phyloP scores from a whole-genome alignment of 2,329 filamentous ascomycete species.

The Lachnellula subtilissima region DNA sequence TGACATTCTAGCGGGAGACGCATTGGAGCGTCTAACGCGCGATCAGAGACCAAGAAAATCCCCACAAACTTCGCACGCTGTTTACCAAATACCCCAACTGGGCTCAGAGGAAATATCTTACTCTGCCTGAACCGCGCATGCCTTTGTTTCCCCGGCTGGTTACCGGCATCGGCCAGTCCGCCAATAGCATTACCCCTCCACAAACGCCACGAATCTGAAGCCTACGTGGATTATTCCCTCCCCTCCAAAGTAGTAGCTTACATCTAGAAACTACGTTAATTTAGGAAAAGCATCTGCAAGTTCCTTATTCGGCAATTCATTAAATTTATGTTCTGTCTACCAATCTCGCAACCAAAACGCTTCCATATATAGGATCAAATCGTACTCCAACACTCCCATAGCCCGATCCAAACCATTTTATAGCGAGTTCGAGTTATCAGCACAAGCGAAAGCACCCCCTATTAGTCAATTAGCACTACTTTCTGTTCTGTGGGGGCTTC shows the following conservation, averaged over 20 bases:
- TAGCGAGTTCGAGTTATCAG: slow-evolving; percentile 36
- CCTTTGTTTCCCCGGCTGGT: no score
- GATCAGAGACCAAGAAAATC: not conserved
- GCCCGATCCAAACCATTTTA: not conserved
- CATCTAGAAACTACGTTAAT: no score
- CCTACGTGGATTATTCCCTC: no score
- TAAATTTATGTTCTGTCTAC: not conserved
- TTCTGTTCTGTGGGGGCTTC: not conserved
- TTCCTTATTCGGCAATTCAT: not conserved
- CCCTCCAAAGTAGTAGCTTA: no score
- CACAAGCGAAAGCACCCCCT: slow-evolving; percentile 42
- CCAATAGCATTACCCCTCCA: no score
- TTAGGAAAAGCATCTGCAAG: not conserved
- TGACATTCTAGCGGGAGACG: not conserved
- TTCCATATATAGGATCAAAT: not conserved
- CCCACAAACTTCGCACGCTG: no score
- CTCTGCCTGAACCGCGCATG: no score
- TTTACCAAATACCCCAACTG: no score
- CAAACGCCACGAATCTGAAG: no score
- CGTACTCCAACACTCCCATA: not conserved
- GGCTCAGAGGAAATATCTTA: no score
- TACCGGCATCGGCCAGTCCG: no score
- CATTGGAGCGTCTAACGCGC: not conserved
- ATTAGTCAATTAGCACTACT: not conserved
- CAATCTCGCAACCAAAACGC: not conserved